These are phyloP conservation scores for Suhomyces canberraensis DNA, from an alignment of 805 yeast genomes.

Conservation along the genomic window DNA sequence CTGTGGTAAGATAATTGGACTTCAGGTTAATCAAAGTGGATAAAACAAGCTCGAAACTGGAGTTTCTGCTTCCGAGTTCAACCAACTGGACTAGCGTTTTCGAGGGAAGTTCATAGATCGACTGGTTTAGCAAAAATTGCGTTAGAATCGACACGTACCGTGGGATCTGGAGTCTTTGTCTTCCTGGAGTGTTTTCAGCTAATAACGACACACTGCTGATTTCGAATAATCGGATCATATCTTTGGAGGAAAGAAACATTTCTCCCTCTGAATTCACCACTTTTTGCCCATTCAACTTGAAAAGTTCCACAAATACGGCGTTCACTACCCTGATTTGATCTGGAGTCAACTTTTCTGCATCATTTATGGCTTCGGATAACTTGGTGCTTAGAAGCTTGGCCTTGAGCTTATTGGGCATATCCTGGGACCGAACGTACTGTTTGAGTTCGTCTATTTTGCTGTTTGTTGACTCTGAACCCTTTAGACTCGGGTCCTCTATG, in stretches of 20 bases:
- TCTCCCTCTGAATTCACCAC: background rate
- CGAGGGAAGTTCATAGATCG: slow-evolving; percentile 12
- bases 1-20: slow-evolving; percentile 9
- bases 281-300: slow-evolving; percentile 10
- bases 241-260: slow-evolving; percentile 6
- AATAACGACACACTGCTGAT: slow-evolving; percentile 13
- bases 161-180: slow-evolving; percentile 16
- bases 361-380: slow-evolving; percentile 15
- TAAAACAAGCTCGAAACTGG: slow-evolving; percentile 12
- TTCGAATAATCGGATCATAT: slow-evolving; percentile 15
- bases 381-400: slow-evolving; percentile 16
- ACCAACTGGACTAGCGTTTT: slow-evolving; percentile 22
- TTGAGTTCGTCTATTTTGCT: slow-evolving; percentile 15
- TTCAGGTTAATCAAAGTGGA: slow-evolving; percentile 10
- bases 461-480: background rate
- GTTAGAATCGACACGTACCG: slow-evolving; percentile 26
- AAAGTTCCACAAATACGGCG: slow-evolving; percentile 17
- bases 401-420: slow-evolving; percentile 19
- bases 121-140: slow-evolving; percentile 13
- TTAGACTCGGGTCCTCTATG: background rate
- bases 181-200: slow-evolving; percentile 5
- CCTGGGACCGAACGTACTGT: slow-evolving; percentile 27
- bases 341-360: slow-evolving; percentile 5
- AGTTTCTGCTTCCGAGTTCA: slow-evolving; percentile 21
- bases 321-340: slow-evolving; percentile 18